Evolutionary conservation across 2,329 filamentous ascomycete species (phyloP).

Genomic region (Aspergillus costaricaensis): DNA sequence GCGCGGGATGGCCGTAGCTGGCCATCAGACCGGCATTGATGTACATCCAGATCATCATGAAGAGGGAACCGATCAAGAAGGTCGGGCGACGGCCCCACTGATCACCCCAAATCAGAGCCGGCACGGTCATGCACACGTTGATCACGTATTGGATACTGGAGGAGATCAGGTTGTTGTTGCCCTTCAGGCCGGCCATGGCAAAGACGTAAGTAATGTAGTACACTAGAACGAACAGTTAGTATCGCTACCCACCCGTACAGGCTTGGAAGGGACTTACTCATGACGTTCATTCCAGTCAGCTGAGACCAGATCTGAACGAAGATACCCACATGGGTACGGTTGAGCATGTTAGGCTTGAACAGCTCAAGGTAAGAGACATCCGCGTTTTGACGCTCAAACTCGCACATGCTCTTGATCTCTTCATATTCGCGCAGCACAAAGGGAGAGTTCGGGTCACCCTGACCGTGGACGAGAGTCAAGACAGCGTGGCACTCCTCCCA

Average conservation of each 20-base stretch:
- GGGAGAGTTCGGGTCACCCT: constrained; percentile 64
- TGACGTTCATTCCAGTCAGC: constrained; percentile 56
- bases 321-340: constrained; percentile 70
- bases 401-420: constrained; percentile 73
- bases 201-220: constrained; percentile 69
- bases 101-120: constrained; percentile 75
- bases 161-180: constrained; percentile 63
- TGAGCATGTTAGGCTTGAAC: constrained; percentile 70
- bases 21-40: constrained; percentile 47
- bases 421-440: constrained; percentile 69
- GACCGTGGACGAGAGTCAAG: constrained; percentile 60
- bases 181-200: constrained; percentile 66
- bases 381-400: constrained; percentile 70
- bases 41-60: constrained; percentile 58
- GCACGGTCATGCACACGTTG: constrained; percentile 76
- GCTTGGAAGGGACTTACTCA: neutral
- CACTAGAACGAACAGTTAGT: constrained; percentile 36
- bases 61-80: constrained; percentile 63
- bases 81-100: constrained; percentile 71
- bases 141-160: constrained; percentile 75
- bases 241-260: neutral
- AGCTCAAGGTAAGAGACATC: constrained; percentile 72
- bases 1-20: constrained; percentile 37
- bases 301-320: constrained; percentile 77
- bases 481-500: constrained; percentile 57